Conservation (phyloP, 2,329 filamentous ascomycete species). For the Pseudocercospora fijiensis region DNA sequence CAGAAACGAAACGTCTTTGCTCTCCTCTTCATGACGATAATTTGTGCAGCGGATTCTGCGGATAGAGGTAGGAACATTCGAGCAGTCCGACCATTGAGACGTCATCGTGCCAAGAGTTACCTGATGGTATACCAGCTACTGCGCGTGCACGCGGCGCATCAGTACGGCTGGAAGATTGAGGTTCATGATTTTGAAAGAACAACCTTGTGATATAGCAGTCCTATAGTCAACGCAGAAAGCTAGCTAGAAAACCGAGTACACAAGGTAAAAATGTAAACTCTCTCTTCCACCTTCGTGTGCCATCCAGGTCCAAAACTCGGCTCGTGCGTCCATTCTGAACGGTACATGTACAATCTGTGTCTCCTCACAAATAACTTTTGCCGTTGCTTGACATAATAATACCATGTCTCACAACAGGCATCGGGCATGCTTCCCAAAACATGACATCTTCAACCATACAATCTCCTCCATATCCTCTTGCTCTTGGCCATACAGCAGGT, state of each 20-base stretch:
- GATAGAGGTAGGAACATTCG: neutral
- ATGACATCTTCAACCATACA: conserved; percentile 11
- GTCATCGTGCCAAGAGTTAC: conserved; percentile 4
- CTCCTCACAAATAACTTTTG: neutral
- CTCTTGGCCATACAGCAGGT: conserved; percentile 4
- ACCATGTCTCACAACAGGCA: neutral
- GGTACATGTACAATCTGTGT: conserved; percentile 10
- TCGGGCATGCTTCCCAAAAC: conserved; percentile 6
- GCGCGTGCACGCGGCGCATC: neutral
- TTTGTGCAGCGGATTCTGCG: neutral
- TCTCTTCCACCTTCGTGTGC: conserved; percentile 7
- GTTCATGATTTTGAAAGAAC: neutral
- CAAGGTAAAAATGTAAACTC: conserved; percentile 9
- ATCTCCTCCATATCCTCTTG: conserved; percentile 5
- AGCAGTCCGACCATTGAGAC: neutral
- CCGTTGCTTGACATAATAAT: neutral
- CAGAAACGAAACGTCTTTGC: neutral
- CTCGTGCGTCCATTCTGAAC: neutral
- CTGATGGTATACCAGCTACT: neutral
- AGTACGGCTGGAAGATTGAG: neutral
- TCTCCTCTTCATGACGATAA: neutral
- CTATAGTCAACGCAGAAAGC: neutral
- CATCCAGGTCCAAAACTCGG: conserved; percentile 4
- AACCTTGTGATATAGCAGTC: conserved; percentile 2
- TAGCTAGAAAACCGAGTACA: conserved; percentile 1